Evolutionary conservation across 371 early-diverging fungal genomes (phyloP).

Genomic region (Fennellomyces sp.): DNA sequence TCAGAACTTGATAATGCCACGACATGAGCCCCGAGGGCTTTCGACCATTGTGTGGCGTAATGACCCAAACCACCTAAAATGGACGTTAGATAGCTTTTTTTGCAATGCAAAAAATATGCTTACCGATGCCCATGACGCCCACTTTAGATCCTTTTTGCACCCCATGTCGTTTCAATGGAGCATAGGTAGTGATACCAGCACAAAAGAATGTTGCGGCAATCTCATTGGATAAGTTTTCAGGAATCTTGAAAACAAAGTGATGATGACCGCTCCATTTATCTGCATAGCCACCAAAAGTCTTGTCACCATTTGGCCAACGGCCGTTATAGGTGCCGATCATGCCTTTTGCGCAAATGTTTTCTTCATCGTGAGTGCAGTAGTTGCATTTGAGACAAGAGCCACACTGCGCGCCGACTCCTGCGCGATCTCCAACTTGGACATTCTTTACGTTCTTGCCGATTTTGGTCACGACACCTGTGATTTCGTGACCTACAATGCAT

Average conservation of each 20-base stretch:
- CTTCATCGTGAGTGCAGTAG: conserved; percentile 22
- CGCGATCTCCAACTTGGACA: conserved; percentile 66
- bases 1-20: conserved; percentile 32
- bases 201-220: conserved; percentile 59
- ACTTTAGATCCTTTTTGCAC: conserved; percentile 56
- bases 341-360: conserved; percentile 22
- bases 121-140: conserved; percentile 66
- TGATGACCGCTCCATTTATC: conserved; percentile 62
- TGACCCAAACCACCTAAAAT: conserved; percentile 33
- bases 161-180: conserved; percentile 54
- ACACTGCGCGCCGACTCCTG: conserved; percentile 73
- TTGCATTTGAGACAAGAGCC: conserved; percentile 44
- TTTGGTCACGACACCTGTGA: neutral
- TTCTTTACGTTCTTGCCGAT: conserved; percentile 59
- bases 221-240: conserved; percentile 53
- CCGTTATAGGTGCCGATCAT: conserved; percentile 31
- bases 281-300: conserved; percentile 73
- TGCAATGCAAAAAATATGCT: neutral
- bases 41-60: conserved; percentile 61
- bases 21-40: conserved; percentile 71
- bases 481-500: conserved; percentile 59
- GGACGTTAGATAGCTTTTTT: neutral
- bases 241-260: conserved; percentile 63
- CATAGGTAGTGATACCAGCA: conserved; percentile 64
- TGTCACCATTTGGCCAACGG: conserved; percentile 53